These are phyloP conservation scores for Colletotrichum cuscutae DNA, from an alignment of 2,329 filamentous ascomycete species.

Conservation along the genomic window DNA sequence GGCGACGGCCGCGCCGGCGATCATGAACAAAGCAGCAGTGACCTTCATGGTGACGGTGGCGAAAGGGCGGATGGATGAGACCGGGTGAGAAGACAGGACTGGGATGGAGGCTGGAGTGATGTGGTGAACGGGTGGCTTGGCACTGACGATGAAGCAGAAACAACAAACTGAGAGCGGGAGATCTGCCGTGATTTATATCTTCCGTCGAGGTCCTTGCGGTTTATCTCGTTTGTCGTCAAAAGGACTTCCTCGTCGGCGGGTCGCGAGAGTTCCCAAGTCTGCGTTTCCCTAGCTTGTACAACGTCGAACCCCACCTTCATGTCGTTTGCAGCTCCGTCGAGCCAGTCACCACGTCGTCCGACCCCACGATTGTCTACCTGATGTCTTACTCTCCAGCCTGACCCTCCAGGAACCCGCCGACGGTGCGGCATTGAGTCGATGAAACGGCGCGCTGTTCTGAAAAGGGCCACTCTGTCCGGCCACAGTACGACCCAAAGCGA, in stretches of 20 bases:
- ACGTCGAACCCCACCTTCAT: not conserved
- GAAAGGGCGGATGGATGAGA: not conserved
- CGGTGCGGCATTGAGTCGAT: constrained; percentile 15
- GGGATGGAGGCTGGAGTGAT: constrained; percentile 5
- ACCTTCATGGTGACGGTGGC: constrained; percentile 33
- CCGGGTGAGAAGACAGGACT: constrained; percentile 2
- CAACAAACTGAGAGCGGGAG: constrained; percentile 5
- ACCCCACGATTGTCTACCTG: constrained; percentile 30
- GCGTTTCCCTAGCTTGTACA: constrained; percentile 12
- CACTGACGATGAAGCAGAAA: constrained; percentile 15
- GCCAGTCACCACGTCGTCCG: constrained; percentile 24
- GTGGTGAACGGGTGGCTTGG: constrained; percentile 23
- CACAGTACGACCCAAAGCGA: constrained; percentile 19
- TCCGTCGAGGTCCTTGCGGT: constrained; percentile 12
- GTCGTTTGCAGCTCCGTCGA: not conserved
- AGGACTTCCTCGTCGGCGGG: constrained; percentile 9
- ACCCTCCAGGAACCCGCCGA: constrained; percentile 30
- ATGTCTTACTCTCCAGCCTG: constrained; percentile 25
- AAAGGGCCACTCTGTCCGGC: constrained; percentile 18
- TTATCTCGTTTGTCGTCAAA: not conserved
- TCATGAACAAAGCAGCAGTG: constrained; percentile 33
- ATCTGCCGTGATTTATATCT: constrained; percentile 30
- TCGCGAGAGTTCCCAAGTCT: constrained; percentile 15
- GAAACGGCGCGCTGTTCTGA: constrained; percentile 26
- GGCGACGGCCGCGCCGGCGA: constrained; percentile 38